phyloP scores from a whole-genome alignment of 805 yeast genomes.

The Sugiyamaella floridensis region DNA sequence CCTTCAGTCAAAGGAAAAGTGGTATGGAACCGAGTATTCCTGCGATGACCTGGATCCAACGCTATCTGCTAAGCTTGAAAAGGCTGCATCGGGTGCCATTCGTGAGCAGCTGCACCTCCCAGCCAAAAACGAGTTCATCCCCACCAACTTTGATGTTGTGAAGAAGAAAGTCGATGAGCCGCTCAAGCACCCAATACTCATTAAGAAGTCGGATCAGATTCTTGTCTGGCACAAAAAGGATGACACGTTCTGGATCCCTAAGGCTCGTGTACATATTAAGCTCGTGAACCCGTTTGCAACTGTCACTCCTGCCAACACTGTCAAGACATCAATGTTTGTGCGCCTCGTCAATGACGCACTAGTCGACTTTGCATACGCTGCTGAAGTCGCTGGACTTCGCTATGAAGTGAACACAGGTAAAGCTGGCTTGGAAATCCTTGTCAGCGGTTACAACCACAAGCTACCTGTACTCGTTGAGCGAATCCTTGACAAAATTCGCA shows the following conservation, averaged over 20 bases:
- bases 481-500: constrained; percentile 47
- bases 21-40: constrained; percentile 87
- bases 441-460: constrained; percentile 82
- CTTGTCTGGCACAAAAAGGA: constrained; percentile 87
- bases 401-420: constrained; percentile 52
- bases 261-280: constrained; percentile 61
- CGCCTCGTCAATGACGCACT: constrained; percentile 71
- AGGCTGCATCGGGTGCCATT: constrained; percentile 21
- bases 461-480: constrained; percentile 54
- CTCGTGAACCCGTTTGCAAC: constrained; percentile 58
- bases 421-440: constrained; percentile 62
- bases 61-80: constrained; percentile 32
- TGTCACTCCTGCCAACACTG: constrained; percentile 50
- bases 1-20: constrained; percentile 52
- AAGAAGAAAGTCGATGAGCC: constrained; percentile 37
- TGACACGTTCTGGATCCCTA: constrained; percentile 83
- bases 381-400: constrained; percentile 70
- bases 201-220: constrained; percentile 44
- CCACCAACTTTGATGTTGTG: constrained; percentile 64
- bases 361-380: constrained; percentile 73
- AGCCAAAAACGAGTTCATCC: constrained; percentile 68
- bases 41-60: constrained; percentile 25
- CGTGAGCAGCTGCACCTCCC: constrained; percentile 51
- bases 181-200: constrained; percentile 51
- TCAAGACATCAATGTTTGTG: constrained; percentile 54